A percentile compares a stretch with the other conserved stretches of the same genome.
Evolutionary conservation across 1,284 basidiomycete genomes (phyloP).

Genomic region (Melampsora americana): DNA sequence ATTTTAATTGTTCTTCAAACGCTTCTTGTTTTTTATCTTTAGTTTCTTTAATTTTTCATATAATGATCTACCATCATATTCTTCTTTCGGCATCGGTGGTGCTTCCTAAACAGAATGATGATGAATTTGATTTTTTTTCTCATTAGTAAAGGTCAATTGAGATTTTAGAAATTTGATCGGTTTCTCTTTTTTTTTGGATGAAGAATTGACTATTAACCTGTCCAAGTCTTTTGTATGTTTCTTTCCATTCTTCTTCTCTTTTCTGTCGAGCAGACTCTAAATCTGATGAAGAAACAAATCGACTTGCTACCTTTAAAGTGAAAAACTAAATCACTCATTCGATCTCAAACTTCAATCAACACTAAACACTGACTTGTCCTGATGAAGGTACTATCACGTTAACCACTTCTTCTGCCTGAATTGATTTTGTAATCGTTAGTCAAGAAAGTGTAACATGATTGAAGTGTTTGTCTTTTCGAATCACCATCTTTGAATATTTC

Average conservation of each 20-base stretch:
- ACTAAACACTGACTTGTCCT: conserved; percentile 12
- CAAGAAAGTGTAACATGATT: too few relatives aligned
- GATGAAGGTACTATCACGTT: conserved; percentile 24
- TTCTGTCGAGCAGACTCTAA: conserved; percentile 22
- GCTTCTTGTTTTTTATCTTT: conserved; percentile 44
- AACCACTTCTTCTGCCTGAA: conserved; percentile 37
- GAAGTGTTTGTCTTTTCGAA: too few relatives aligned
- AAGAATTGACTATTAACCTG: conserved; percentile 9
- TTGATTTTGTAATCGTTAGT: too few relatives aligned
- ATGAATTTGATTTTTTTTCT: too few relatives aligned
- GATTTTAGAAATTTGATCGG: too few relatives aligned
- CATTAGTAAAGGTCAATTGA: neutral
- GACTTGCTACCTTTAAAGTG: conserved; percentile 31
- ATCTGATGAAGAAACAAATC: conserved; percentile 42
- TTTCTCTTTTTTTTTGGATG: neutral
- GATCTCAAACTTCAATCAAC: neutral
- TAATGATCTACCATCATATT: conserved; percentile 41
- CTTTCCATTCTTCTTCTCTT: conserved; percentile 44
- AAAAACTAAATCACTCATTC: neutral
- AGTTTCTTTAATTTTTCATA: conserved; percentile 43
- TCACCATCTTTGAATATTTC: too few relatives aligned
- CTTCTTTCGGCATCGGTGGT: conserved; percentile 42
- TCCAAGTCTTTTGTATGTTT: conserved; percentile 35
- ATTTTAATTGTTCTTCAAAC: conserved; percentile 43
- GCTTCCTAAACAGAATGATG: conserved; percentile 29